Conservation (phyloP, 768 basidiomycete genomes). For the Trametes cinnabarina region DNA sequence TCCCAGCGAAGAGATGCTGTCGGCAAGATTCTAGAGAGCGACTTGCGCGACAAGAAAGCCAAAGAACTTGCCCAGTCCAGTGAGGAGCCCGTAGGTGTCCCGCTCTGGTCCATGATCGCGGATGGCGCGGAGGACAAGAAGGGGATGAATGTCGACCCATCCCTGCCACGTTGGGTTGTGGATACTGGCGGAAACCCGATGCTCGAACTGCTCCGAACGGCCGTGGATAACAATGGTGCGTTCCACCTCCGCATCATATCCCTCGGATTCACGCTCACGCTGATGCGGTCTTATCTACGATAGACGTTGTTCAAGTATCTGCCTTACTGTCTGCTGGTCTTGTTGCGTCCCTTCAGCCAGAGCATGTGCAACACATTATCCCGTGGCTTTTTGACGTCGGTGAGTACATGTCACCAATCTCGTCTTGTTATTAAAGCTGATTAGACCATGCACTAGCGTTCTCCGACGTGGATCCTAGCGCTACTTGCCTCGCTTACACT, state of each 20-base stretch:
- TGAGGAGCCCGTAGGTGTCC: conserved; percentile 24
- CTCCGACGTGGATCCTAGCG: conserved; percentile 20
- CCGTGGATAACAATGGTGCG: conserved; percentile 36
- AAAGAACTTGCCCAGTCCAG: conserved; percentile 12
- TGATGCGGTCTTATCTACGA: too few relatives aligned
- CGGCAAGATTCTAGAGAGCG: conserved; percentile 28
- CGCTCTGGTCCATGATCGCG: conserved; percentile 33
- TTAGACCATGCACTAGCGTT: conserved; percentile 30
- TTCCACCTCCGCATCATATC: background rate
- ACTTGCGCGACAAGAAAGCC: conserved; percentile 20
- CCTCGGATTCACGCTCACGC: too few relatives aligned
- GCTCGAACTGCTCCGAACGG: conserved; percentile 11
- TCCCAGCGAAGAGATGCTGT: conserved; percentile 31
- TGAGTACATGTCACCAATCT: conserved; percentile 33
- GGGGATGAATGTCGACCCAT: conserved; percentile 15
- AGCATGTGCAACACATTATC: conserved; percentile 32
- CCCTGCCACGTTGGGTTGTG: conserved; percentile 10
- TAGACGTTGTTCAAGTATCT: conserved; percentile 42
- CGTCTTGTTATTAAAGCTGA: conserved; percentile 14
- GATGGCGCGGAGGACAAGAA: conserved; percentile 20
- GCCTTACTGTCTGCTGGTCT: conserved; percentile 44
- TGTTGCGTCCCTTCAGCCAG: conserved; percentile 34
- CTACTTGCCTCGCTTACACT: conserved; percentile 27
- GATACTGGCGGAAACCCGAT: background rate
- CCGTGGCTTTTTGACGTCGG: conserved; percentile 45